Conservation (phyloP, 2,329 filamentous ascomycete species). For the Incumbomyces delicatus region DNA sequence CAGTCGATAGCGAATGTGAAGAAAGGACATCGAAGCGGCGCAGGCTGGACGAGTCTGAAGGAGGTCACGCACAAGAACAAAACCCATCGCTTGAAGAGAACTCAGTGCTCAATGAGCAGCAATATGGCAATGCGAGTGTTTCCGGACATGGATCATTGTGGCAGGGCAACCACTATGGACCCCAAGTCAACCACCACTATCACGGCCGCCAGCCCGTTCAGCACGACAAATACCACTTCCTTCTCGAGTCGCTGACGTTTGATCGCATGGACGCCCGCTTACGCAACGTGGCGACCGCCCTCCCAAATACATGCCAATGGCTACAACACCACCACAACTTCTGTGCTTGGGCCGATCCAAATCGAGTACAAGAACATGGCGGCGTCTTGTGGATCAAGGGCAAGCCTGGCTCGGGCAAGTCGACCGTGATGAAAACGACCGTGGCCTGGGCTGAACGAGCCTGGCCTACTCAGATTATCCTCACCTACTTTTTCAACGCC, state of each 20-base stretch:
- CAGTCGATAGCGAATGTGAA: no score
- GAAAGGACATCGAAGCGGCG: no score
- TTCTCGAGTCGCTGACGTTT: constrained; percentile 26
- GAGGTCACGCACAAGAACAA: no score
- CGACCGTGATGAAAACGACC: constrained; percentile 36
- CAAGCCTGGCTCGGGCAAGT: constrained; percentile 34
- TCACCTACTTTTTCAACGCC: constrained; percentile 43
- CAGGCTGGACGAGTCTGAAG: no score
- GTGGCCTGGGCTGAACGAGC: constrained; percentile 11
- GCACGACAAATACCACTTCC: neutral
- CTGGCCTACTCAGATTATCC: constrained; percentile 11
- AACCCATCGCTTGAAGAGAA: no score
- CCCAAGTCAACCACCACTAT: no score
- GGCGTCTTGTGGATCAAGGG: constrained; percentile 20
- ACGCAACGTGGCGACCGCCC: constrained; percentile 28
- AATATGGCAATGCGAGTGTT: no score
- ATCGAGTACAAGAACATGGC: constrained; percentile 5
- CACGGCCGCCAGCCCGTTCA: no score
- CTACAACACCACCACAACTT: constrained; percentile 28
- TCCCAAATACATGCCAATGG: constrained; percentile 34
- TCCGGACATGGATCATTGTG: no score
- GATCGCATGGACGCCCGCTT: constrained; percentile 31
- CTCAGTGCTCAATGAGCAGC: no score
- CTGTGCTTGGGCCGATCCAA: constrained; percentile 27
- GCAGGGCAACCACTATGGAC: no score